phyloP scores from a whole-genome alignment of 495 filamentous ascomycete species.

The Podospora comata region DNA sequence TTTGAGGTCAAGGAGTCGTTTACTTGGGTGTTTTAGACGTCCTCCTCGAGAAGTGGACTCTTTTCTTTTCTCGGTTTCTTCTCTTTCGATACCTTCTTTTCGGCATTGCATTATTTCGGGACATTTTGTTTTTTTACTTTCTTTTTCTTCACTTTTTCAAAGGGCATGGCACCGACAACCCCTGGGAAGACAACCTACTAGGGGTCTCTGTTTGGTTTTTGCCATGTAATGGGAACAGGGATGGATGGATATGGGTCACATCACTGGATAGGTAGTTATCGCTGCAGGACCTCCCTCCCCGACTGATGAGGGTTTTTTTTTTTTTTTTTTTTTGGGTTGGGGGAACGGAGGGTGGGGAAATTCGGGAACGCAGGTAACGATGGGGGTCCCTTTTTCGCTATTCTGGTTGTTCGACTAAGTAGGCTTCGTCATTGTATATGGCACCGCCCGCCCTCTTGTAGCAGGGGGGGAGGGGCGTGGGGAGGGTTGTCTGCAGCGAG shows the following conservation, averaged over 20 bases:
- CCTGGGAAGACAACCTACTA: not conserved
- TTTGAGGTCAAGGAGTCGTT: conserved; percentile 59
- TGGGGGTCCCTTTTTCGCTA: not conserved
- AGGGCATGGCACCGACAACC: not conserved
- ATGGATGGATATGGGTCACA: not conserved
- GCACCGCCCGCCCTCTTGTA: not conserved
- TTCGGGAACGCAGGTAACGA: not conserved
- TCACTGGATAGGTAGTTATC: not conserved
- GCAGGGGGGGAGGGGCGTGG: not conserved
- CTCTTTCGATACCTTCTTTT: not conserved
- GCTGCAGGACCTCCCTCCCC: not conserved
- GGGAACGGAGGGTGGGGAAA: not conserved
- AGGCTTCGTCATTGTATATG: not conserved
- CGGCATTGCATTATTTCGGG: no score
- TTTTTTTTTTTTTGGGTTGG: no score
- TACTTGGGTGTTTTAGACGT: conserved; percentile 50
- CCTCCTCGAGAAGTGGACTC: not conserved
- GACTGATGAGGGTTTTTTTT: not conserved
- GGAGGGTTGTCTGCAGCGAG: not conserved
- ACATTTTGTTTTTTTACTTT: not conserved
- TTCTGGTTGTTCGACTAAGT: not conserved
- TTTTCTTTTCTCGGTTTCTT: not conserved
- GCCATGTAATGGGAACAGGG: not conserved
- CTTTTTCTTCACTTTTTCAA: not conserved
- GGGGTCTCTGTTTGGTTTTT: not conserved